Percentiles rank a stretch among this genome's conserved stretches.
Evolutionary conservation across 768 basidiomycete species (phyloP).

Genomic region (Pulveroboletus sp.): DNA sequence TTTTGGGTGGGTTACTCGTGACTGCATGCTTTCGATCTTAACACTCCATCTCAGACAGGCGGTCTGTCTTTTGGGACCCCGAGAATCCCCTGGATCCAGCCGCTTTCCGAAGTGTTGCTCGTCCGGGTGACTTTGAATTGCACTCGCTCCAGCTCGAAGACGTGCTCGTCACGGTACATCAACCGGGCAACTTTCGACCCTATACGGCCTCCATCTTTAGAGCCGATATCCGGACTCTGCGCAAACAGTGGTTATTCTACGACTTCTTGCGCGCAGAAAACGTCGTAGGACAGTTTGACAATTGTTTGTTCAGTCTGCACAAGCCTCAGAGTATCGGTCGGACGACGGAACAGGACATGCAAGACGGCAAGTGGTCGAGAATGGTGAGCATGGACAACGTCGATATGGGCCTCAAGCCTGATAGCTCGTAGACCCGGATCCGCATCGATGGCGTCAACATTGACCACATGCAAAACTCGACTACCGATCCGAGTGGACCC

Average conservation of each 20-base stretch:
- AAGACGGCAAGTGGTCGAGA: constrained; percentile 80
- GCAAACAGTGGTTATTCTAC: constrained; percentile 95
- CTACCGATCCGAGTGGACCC: constrained; percentile 73
- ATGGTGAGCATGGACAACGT: constrained; percentile 59
- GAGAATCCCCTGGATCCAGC: constrained; percentile 79
- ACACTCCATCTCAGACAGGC: constrained; percentile 61
- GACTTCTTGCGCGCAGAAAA: constrained; percentile 90
- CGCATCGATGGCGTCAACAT: constrained; percentile 96
- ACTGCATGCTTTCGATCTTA: background rate
- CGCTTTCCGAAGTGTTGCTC: constrained; percentile 68
- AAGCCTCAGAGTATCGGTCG: constrained; percentile 94
- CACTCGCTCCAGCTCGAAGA: constrained; percentile 90
- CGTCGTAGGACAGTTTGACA: constrained; percentile 96
- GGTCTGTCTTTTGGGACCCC: constrained; percentile 83
- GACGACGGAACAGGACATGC: constrained; percentile 81
- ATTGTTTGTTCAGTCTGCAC: constrained; percentile 94
- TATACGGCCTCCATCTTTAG: constrained; percentile 92
- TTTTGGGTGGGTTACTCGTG: constrained; percentile 60
- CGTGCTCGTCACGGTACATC: constrained; percentile 90
- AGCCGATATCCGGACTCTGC: constrained; percentile 77
- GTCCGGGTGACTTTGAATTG: constrained; percentile 87
- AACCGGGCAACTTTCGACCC: constrained; percentile 89
- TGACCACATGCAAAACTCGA: constrained; percentile 88
- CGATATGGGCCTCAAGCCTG: background rate
- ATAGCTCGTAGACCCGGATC: constrained; percentile 81